These are phyloP conservation scores for Paraconiothyrium sp. DNA, from an alignment of 2,329 filamentous ascomycete species.

Conservation along the genomic window DNA sequence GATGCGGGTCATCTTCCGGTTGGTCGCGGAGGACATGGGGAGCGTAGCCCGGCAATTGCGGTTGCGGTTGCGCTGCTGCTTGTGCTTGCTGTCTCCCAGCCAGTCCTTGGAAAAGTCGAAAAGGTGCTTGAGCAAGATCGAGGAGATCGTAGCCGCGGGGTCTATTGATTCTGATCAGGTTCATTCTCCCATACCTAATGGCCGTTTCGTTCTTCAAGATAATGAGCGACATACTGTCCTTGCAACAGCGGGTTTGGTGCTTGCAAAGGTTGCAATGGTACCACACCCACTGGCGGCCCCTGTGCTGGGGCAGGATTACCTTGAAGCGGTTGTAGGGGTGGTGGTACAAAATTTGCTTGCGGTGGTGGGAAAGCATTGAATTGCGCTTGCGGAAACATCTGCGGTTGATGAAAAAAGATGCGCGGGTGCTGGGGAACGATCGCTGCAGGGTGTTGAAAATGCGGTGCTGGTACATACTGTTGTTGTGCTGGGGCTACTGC, in stretches of 20 bases:
- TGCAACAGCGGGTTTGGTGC: conserved; percentile 1
- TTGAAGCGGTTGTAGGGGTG: neutral
- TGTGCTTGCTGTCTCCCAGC: neutral
- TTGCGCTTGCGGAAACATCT: neutral
- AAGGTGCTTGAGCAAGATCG: neutral
- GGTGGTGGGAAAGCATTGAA: neutral
- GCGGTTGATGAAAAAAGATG: neutral
- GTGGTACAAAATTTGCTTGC: neutral
- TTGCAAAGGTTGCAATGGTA: conserved; percentile 1
- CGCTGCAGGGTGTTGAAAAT: neutral
- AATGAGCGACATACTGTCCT: neutral
- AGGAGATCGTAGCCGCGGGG: neutral
- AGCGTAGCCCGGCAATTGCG: neutral
- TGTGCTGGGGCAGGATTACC: neutral
- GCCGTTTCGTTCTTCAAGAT: neutral
- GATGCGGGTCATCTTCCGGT: too few relatives aligned
- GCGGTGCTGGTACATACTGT: conserved; percentile 26
- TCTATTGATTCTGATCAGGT: conserved; percentile 3
- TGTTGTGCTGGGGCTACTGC: conserved; percentile 10
- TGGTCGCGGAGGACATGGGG: too few relatives aligned
- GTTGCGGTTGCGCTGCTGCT: neutral
- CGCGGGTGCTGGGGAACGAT: conserved; percentile 2
- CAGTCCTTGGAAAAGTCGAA: neutral
- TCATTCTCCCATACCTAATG: too few relatives aligned
- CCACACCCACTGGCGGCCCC: neutral